Percentiles rank a stretch among this genome's conserved stretches.
phyloP scores from a whole-genome alignment of 2,329 filamentous ascomycete genomes.

The Graphilbum fragrans region DNA sequence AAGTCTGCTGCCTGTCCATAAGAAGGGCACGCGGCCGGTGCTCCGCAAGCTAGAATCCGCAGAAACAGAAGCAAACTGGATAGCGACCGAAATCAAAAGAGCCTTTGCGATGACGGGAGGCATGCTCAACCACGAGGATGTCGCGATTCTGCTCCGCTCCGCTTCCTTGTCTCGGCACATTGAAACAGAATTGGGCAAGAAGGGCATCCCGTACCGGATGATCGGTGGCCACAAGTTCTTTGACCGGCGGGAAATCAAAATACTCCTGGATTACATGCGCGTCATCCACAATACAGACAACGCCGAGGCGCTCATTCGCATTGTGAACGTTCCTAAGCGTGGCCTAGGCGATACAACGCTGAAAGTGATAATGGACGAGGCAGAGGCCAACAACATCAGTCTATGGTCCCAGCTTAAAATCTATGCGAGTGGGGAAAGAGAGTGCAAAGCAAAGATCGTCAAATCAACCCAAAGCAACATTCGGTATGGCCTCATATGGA shows the following conservation, averaged over 20 bases:
- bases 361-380: constrained; percentile 62
- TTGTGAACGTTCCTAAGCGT: constrained; percentile 75
- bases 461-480: not conserved
- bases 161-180: constrained; percentile 75
- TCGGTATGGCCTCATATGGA: not conserved
- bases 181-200: constrained; percentile 67
- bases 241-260: constrained; percentile 79
- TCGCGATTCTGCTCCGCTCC: constrained; percentile 79
- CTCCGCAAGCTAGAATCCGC: constrained; percentile 62
- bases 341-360: constrained; percentile 72
- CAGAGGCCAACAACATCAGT: constrained; percentile 54
- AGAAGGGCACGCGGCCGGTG: constrained; percentile 67
- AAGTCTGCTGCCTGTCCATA: constrained; percentile 66
- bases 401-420: constrained; percentile 62
- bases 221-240: constrained; percentile 80
- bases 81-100: constrained; percentile 71
- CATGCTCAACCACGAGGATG: constrained; percentile 62
- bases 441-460: not conserved
- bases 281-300: constrained; percentile 76
- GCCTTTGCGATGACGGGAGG: constrained; percentile 57
- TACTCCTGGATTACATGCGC: constrained; percentile 76
- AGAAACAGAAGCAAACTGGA: constrained; percentile 71
- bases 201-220: constrained; percentile 83
- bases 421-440: constrained; percentile 34
- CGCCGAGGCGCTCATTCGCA: constrained; percentile 71